These are phyloP conservation scores for Sisymbrium altissimum DNA, from an alignment of 345 rosid genomes.

Conservation along the genomic window DNA sequence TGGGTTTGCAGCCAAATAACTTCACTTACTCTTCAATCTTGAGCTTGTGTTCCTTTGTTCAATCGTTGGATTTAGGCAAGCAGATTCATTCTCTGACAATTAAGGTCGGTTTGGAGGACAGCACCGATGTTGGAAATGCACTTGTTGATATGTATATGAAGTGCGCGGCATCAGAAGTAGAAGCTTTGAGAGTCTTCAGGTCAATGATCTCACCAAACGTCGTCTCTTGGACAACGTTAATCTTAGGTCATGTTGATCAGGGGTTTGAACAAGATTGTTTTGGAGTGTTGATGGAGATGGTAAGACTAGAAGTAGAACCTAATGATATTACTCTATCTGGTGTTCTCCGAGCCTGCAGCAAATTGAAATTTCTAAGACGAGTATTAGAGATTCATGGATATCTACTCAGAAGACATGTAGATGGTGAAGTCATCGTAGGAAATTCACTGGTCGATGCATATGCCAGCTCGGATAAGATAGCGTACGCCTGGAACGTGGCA, in stretches of 20 bases:
- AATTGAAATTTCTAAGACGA: constrained; percentile 23
- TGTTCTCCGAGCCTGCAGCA: constrained; percentile 48
- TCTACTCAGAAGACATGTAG: constrained; percentile 39
- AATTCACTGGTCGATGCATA: constrained; percentile 68
- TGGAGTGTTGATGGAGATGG: constrained; percentile 44
- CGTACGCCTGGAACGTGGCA: constrained; percentile 47
- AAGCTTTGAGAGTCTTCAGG: constrained; percentile 46
- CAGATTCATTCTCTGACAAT: constrained; percentile 59
- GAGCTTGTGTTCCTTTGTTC: constrained; percentile 38
- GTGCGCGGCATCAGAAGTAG: constrained; percentile 40
- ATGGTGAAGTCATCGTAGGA: constrained; percentile 34
- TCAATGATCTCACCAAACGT: constrained; percentile 48
- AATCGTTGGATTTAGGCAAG: constrained; percentile 45
- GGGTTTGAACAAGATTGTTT: constrained; percentile 42
- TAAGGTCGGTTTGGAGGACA: constrained; percentile 43
- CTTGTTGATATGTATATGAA: constrained; percentile 70
- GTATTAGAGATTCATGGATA: constrained; percentile 50
- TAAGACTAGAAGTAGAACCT: constrained; percentile 46
- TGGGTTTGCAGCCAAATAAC: constrained; percentile 43
- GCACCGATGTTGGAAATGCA: constrained; percentile 55
- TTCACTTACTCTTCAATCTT: constrained; percentile 45
- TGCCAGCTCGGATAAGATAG: constrained; percentile 43
- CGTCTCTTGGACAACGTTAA: constrained; percentile 72
- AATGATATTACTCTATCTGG: constrained; percentile 51
- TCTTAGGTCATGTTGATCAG: constrained; percentile 53